These are phyloP conservation scores for Ophiosphaerella narmari DNA, from an alignment of 2,329 filamentous ascomycete species.

Conservation along the genomic window DNA sequence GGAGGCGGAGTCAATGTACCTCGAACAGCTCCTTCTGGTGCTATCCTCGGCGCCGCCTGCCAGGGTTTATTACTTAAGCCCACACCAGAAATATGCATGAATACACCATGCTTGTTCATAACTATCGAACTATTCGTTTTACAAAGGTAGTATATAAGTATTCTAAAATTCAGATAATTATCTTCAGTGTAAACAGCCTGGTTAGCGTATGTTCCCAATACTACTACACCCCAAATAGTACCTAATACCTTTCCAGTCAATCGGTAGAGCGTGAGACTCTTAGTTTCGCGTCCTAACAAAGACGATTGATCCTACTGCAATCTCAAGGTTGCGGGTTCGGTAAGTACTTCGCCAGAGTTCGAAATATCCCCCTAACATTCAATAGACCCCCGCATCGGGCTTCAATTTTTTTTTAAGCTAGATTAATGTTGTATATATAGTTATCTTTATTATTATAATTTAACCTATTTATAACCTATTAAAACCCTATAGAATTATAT, in stretches of 20 bases:
- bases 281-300: conserved; percentile 24
- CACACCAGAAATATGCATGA: not conserved
- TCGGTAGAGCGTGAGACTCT: conserved; percentile 51
- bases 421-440: too few relatives aligned
- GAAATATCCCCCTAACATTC: not conserved
- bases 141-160: not conserved
- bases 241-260: conserved; percentile 26
- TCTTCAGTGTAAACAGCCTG: not conserved
- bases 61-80: not conserved
- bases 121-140: not conserved
- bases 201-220: not conserved
- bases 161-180: not conserved
- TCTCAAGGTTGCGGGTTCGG: conserved; percentile 43
- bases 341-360: not conserved
- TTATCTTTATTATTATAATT: too few relatives aligned
- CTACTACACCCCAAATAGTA: not conserved
- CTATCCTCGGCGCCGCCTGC: not conserved
- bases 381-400: conserved; percentile 48
- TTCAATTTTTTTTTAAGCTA: conserved; percentile 8
- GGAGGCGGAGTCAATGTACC: not conserved
- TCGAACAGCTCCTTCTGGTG: not conserved
- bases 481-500: too few relatives aligned
- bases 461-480: too few relatives aligned
- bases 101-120: not conserved
- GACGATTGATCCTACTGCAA: conserved; percentile 34